Conservation (phyloP, 176 grass and related monocot genomes). For the Eleusine coracana region DNA sequence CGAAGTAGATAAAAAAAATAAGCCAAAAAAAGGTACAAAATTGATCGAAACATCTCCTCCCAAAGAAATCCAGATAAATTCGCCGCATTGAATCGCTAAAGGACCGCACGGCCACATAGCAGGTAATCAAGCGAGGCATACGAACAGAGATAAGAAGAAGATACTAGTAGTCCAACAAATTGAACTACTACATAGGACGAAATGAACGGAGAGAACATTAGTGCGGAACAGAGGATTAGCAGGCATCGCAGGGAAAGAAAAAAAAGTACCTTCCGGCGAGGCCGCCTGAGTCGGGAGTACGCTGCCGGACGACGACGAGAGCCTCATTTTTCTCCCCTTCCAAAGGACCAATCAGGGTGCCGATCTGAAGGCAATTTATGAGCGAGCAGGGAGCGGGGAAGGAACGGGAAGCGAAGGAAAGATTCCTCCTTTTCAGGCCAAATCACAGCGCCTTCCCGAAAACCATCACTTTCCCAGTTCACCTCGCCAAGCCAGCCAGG, state of each 20-base stretch:
- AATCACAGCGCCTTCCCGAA: slow-evolving; percentile 66
- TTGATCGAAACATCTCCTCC: neutral
- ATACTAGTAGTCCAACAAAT: slow-evolving; percentile 23
- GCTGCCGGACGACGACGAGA: slow-evolving; percentile 56
- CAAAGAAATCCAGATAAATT: slow-evolving; percentile 29
- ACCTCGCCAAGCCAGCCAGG: slow-evolving; percentile 31
- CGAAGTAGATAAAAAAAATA: slow-evolving; percentile 13
- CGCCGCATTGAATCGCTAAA: neutral
- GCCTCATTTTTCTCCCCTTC: slow-evolving; percentile 37
- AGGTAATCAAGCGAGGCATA: neutral
- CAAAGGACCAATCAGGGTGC: neutral
- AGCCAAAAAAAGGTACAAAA: neutral
- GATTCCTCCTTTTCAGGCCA: slow-evolving; percentile 64
- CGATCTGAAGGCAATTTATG: slow-evolving; percentile 54
- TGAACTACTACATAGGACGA: neutral
- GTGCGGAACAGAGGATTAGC: neutral
- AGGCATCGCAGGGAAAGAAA: neutral
- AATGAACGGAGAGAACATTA: slow-evolving; percentile 33
- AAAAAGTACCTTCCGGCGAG: slow-evolving; percentile 55
- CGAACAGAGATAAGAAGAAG: neutral
- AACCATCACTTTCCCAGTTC: slow-evolving; percentile 49
- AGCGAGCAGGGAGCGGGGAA: slow-evolving; percentile 23
- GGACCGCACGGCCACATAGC: slow-evolving; percentile 3
- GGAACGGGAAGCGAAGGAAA: slow-evolving; percentile 46
- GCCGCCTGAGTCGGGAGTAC: slow-evolving; percentile 39